phyloP scores from a whole-genome alignment of 2,329 filamentous ascomycete genomes.

The Myotisia sp. region DNA sequence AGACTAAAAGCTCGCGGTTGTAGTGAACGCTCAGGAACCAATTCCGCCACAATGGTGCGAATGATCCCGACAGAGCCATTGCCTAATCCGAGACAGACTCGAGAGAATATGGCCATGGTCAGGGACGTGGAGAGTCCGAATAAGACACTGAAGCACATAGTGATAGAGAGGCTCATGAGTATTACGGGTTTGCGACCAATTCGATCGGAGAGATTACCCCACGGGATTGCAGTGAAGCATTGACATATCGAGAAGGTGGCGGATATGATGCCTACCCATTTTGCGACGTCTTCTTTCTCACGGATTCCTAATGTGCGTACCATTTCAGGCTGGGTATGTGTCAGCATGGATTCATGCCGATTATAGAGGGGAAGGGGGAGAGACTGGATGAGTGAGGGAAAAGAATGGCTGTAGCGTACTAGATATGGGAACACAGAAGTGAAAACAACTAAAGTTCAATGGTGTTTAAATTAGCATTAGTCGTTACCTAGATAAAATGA shows the following conservation, averaged over 20 bases:
- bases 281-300: slow-evolving; percentile 53
- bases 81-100: slow-evolving; percentile 64
- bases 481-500: no score
- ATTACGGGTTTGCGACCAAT: slow-evolving; percentile 75
- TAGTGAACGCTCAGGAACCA: slow-evolving; percentile 73
- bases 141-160: slow-evolving; percentile 65
- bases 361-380: slow-evolving; percentile 1
- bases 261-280: slow-evolving; percentile 64
- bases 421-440: slow-evolving; percentile 55
- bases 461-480: slow-evolving; percentile 9
- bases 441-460: slow-evolving; percentile 36
- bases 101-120: slow-evolving; percentile 61
- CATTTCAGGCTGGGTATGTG: slow-evolving; percentile 54
- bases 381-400: background rate
- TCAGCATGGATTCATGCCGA: slow-evolving; percentile 7
- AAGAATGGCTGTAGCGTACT: slow-evolving; percentile 18
- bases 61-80: slow-evolving; percentile 95
- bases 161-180: slow-evolving; percentile 56
- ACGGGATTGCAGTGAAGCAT: slow-evolving; percentile 55
- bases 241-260: slow-evolving; percentile 60
- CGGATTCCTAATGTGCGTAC: slow-evolving; percentile 62
- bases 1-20: slow-evolving; percentile 82
- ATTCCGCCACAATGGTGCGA: slow-evolving; percentile 79
- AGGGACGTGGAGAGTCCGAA: slow-evolving; percentile 76
- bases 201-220: slow-evolving; percentile 62